These are phyloP conservation scores for Sclerotinia borealis DNA, from an alignment of 2,329 filamentous ascomycete genomes.

Conservation along the genomic window DNA sequence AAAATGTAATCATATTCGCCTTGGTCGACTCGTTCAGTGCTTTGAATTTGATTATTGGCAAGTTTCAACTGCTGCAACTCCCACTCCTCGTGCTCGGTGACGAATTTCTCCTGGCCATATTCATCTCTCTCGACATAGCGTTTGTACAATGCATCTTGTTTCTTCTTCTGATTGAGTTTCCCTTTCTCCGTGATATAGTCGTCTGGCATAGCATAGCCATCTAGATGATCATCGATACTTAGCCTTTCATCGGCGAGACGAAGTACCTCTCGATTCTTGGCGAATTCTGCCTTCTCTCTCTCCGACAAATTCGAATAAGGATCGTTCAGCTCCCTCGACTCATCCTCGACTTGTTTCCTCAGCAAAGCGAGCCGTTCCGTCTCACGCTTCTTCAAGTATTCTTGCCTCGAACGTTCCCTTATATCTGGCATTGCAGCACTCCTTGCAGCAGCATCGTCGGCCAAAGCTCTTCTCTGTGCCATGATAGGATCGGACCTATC, in stretches of 20 bases:
- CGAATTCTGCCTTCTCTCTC: conserved; percentile 67
- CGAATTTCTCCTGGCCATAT: conserved; percentile 78
- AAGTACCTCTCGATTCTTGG: conserved; percentile 77
- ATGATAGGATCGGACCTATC: conserved; percentile 41
- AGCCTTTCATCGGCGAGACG: conserved; percentile 74
- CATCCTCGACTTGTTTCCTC: conserved; percentile 83
- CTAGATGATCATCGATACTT: conserved; percentile 82
- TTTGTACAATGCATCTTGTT: conserved; percentile 84
- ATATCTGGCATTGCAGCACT: conserved; percentile 72
- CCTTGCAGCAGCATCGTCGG: conserved; percentile 61
- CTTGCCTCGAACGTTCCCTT: conserved; percentile 76
- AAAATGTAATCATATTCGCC: conserved; percentile 90
- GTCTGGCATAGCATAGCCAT: conserved; percentile 89
- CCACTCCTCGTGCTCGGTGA: conserved; percentile 96
- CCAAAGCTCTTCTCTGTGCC: conserved; percentile 55
- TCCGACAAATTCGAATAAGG: conserved; percentile 65
- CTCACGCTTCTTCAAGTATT: conserved; percentile 91
- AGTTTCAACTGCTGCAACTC: conserved; percentile 84
- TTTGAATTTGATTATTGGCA: conserved; percentile 78
- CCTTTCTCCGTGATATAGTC: conserved; percentile 94
- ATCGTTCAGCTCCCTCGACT: conserved; percentile 72
- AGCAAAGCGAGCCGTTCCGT: conserved; percentile 79
- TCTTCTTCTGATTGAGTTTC: conserved; percentile 79
- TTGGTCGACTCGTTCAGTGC: conserved; percentile 67
- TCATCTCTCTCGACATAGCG: conserved; percentile 85